Base-by-base conservation (phyloP, 495 filamentous ascomycete species). In the Lophiotrema nucula region DNA sequence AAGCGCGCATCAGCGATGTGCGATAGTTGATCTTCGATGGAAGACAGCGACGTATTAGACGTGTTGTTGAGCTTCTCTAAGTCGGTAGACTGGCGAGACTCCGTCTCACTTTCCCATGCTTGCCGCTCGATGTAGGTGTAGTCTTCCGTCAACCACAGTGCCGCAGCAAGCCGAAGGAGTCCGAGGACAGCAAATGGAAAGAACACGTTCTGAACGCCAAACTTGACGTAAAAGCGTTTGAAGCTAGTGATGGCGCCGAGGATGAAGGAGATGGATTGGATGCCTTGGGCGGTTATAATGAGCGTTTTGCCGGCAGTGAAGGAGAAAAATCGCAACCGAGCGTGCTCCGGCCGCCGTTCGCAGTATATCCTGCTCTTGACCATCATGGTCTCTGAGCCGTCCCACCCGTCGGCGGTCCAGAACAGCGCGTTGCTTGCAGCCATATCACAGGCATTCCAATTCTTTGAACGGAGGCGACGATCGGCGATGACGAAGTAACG, bases 141-240 rank as follows among this genome's bases (percentile, higher is more conserved):
- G 12, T 50, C 47, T 12, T 50, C 47, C 47, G 47, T 50, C 28
- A 50, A 50, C 47, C 47, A 50, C 47, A 50, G 8, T 13, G 47
- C 47, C 4, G 47, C 47, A 21, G 8, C 12, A 8, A 50, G 27
- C 12, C 47, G 47, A 8, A 50, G 4, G 24, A 50, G 47, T 5
- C 47, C 47, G 25, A 50, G 47, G 8, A 50, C 27, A 16, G 47
- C 28, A 37, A 50, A 50, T n/a, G 47, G 47, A 19, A 50, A 50
- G 47, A 50, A 50, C 25, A 50, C 19, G 27, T 37, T 50, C 47
- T 8, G 47, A 15, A 50, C 18, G 4, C 47, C 47, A 28, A 50
- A 11, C 25, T 37, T 31, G 47, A 50, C 19, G 19, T 11, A 50
- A 28, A 33, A 50, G 28, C 47, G 47, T 4, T 4, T 13, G 19